Conservation (phyloP, 768 basidiomycete species). For the Leccinum longicurvipes region DNA sequence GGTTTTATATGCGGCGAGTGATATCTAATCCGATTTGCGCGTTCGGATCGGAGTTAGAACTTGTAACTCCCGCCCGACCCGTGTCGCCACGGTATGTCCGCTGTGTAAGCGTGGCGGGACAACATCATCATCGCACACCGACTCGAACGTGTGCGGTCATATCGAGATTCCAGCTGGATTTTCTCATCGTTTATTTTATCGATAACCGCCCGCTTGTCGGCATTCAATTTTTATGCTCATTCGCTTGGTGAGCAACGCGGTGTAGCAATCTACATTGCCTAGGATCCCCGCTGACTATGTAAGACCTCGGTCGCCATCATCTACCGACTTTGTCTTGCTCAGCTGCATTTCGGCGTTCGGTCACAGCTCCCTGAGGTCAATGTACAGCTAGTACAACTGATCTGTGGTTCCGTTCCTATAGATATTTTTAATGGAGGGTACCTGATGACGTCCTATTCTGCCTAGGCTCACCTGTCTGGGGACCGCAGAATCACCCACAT, state of each 20-base stretch:
- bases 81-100: slow-evolving; percentile 8
- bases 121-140: slow-evolving; percentile 12
- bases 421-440: background rate
- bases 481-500: background rate
- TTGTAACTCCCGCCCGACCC: slow-evolving; percentile 1
- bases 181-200: slow-evolving; percentile 1
- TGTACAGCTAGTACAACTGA: background rate
- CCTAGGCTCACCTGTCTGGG: background rate
- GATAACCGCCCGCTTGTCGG: background rate
- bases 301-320: background rate
- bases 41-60: slow-evolving; percentile 30
- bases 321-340: background rate
- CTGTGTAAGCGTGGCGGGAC: slow-evolving; percentile 3
- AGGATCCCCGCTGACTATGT: background rate
- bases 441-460: background rate
- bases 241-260: background rate
- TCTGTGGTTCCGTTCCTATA: background rate
- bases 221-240: background rate
- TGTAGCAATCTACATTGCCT: background rate
- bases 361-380: background rate
- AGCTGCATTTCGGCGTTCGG: background rate
- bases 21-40: slow-evolving; percentile 25
- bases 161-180: background rate
- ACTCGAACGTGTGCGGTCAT: slow-evolving; percentile 9
- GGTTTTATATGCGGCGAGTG: slow-evolving; percentile 26